Evolutionary conservation across 2,329 filamentous ascomycete species (phyloP), one percentile per base, ranked within the genome.

Genomic region (Monosporascus sp.): DNA sequence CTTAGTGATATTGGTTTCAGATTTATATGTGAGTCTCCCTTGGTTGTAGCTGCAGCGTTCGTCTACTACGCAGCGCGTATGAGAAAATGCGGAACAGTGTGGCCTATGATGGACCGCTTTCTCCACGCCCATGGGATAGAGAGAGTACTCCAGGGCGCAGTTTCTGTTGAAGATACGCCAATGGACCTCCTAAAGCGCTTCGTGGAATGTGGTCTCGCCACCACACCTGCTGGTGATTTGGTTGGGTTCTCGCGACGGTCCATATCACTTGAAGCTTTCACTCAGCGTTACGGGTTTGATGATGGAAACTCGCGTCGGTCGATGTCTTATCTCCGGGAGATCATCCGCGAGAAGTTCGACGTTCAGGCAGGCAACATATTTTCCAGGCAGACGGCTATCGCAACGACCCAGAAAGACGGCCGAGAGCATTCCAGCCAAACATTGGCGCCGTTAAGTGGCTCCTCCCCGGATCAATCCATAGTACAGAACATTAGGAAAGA

Each of bases 41-140:
- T 64, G 15, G 60, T 65, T 2, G 54, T 63, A n/a, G 59, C 58
- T 0, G 60, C 60, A 2, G 59, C 62, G 0, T 59, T 58, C 38
- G 5, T 65, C 31, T 66, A 66, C 48, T 38, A 50, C 17, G 58
- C 58, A 24, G 49, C 14, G 53, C 55, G 41, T 17, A 48, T 44
- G 18, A 45, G 41, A 8, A 49, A 56, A 15, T 51, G 53, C 9
- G 26, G 2, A 11, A 35, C 58, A 9, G 51, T 57, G 9, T 65
- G 63, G 63, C 38, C 48, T 3, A 53, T 54, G 20, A 62, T 65
- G 62, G 53, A 54, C 2, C 55, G 26, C 22, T 60, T 62, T 24
- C 52, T 63, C 9, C 51, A 26, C 5, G 53, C 55, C 1, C 44
- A 53, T 18, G 53, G 48, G 37, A 37, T 49, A 17, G 48, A 54